Conservation (phyloP, 306 rosid species). For the Pyrus pyrifolia region DNA sequence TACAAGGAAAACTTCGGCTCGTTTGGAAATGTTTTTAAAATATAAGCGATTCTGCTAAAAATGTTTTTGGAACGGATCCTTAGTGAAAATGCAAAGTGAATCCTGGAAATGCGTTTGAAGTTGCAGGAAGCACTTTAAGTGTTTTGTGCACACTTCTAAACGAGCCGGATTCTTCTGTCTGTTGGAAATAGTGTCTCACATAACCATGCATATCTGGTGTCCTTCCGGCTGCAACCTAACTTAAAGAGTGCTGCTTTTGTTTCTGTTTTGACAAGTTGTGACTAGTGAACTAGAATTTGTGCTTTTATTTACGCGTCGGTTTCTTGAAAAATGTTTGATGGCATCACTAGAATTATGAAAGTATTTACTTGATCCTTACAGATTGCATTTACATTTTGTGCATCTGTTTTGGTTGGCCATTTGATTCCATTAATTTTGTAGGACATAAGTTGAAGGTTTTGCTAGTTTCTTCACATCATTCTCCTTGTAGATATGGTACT, state of each 20-base stretch:
- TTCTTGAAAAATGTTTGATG: not conserved
- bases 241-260: not conserved
- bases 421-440: not conserved
- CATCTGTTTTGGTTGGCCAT: not conserved
- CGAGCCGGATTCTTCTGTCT: not conserved
- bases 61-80: too few relatives aligned
- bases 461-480: not conserved
- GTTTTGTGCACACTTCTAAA: too few relatives aligned
- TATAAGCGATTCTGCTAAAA: too few relatives aligned
- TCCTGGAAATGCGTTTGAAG: too few relatives aligned
- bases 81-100: too few relatives aligned
- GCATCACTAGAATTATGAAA: not conserved
- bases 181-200: not conserved
- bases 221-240: conserved; percentile 1
- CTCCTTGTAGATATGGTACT: not conserved
- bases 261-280: not conserved
- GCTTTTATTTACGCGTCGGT: not conserved
- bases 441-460: not conserved
- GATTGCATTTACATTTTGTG: not conserved
- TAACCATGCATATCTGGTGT: not conserved
- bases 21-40: too few relatives aligned
- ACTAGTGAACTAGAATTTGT: conserved; percentile 2
- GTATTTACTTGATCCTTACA: not conserved
- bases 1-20: not conserved
- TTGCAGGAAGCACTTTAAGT: too few relatives aligned